A percentile compares a stretch with the other conserved stretches of the same genome.
Evolutionary conservation across 73 alveolate species (phyloP).

Genomic region (Blepharisma japonicum): DNA sequence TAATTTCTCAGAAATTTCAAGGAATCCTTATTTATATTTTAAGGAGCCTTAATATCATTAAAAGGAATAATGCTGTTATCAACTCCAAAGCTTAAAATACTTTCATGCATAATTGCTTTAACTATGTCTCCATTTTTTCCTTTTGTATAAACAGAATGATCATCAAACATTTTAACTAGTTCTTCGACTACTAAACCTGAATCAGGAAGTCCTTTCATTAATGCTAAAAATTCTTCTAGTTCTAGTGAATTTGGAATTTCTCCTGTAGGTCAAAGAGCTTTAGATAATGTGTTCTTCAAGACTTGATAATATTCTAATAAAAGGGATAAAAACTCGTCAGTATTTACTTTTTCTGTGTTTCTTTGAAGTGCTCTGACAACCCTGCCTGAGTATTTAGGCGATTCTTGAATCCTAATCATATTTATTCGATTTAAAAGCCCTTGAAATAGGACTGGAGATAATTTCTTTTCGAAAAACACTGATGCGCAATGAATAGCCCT

Average conservation of each 20-base stretch:
- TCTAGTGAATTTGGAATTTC: not conserved
- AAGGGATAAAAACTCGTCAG: not conserved
- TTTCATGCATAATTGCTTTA: no score
- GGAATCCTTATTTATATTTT: no score
- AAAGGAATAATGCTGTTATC: no score
- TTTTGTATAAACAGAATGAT: not conserved
- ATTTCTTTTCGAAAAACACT: not conserved
- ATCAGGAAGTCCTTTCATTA: not conserved
- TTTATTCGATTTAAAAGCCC: not conserved
- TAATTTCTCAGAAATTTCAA: no score
- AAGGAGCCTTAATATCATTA: no score
- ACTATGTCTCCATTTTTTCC: no score
- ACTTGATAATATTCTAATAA: not conserved
- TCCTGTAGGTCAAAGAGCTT: not conserved
- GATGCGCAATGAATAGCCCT: not conserved
- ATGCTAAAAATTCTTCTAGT: not conserved
- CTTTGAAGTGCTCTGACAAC: not conserved
- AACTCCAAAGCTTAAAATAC: no score
- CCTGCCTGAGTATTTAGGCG: not conserved
- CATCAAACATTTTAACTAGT: not conserved
- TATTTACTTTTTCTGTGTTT: not conserved
- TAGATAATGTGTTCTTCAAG: not conserved
- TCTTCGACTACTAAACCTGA: not conserved
- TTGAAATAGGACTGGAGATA: not conserved
- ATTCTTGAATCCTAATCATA: not conserved